These are phyloP conservation scores for Poa pratensis DNA, from an alignment of 176 grass and related monocot genomes.

Conservation along the genomic window DNA sequence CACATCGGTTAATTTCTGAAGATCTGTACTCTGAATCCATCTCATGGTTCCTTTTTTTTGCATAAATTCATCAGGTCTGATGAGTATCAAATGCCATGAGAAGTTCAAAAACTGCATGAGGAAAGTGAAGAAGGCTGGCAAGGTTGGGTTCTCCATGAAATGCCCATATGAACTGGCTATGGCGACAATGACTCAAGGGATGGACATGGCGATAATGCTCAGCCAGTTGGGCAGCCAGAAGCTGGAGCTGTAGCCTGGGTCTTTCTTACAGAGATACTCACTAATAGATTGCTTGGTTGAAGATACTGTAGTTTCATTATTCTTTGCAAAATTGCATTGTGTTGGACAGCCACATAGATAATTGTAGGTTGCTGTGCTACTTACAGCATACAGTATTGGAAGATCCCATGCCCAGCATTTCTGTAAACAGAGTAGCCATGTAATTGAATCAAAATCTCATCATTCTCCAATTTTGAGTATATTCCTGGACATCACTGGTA, in stretches of 20 bases:
- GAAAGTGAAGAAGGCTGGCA: slow-evolving; percentile 79
- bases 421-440: slow-evolving; percentile 2
- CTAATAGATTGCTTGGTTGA: neutral
- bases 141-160: slow-evolving; percentile 68
- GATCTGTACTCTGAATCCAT: neutral
- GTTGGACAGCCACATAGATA: slow-evolving; percentile 13
- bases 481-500: neutral
- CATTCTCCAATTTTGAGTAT: neutral
- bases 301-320: neutral
- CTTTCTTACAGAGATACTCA: neutral
- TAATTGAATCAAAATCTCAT: slow-evolving; percentile 12
- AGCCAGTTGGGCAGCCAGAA: slow-evolving; percentile 51
- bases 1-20: neutral
- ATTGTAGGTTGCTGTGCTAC: neutral
- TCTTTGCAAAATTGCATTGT: neutral
- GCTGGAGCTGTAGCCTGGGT: neutral
- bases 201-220: slow-evolving; percentile 97
- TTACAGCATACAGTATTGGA: neutral
- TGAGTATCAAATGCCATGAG: slow-evolving; percentile 76
- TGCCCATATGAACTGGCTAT: slow-evolving; percentile 78
- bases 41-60: slow-evolving; percentile 7
- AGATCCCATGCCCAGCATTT: neutral
- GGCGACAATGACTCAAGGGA: slow-evolving; percentile 86
- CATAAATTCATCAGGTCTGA: slow-evolving; percentile 47
- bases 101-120: slow-evolving; percentile 88